Base-by-base conservation (phyloP, 306 rosid genomes). In the Cucumis hystrix region DNA sequence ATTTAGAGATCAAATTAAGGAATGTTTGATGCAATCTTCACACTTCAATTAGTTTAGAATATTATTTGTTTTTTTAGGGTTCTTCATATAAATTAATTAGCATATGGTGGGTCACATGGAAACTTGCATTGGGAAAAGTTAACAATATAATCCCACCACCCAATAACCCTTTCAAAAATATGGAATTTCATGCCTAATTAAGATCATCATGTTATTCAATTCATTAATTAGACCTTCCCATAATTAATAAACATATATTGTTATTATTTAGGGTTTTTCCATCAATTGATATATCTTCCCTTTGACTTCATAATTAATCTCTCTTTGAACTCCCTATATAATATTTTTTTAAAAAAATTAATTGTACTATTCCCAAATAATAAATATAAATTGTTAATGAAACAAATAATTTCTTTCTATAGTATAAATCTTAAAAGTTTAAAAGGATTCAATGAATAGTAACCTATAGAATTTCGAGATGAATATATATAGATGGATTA, bases 81-180 rank as follows among this genome's bases (percentile, higher is more conserved):
- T 52, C 5, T 33, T 4, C 37, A 51, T 25, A 62, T 54, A 59
- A 63, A 7, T 39, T 30, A 30, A 30, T 30, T 47, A 72, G 52
- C 76, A 25, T 70, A 71, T 71, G 76, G 21, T 57, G 78, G 71
- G 58, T 82, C 87, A 84, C 87, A 79, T 84, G 85, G 87, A 82
- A 78, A 79, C 85, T 79, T 77, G 85, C 75, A 70, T 70, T 67
- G 77, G 82, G 61, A 56, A 76, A 16, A 56, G 6, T 56, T 65
- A 51, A 60, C 54, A 47, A 45, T 45, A 41, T 16, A 70, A 72
- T 33, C 62, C 43, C 52, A 23, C 76, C 28, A 88, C 84, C 84
- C 86, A 71, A 47, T 15, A 47, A 47, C 15, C 18, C 23, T 20
- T 69, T 21, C 12, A 43, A 69, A 69, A 23, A 3, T 33, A 3